Evolutionary conservation across 352 stramenopile species (phyloP).

Genomic region (Phytophthora pistaciae): DNA sequence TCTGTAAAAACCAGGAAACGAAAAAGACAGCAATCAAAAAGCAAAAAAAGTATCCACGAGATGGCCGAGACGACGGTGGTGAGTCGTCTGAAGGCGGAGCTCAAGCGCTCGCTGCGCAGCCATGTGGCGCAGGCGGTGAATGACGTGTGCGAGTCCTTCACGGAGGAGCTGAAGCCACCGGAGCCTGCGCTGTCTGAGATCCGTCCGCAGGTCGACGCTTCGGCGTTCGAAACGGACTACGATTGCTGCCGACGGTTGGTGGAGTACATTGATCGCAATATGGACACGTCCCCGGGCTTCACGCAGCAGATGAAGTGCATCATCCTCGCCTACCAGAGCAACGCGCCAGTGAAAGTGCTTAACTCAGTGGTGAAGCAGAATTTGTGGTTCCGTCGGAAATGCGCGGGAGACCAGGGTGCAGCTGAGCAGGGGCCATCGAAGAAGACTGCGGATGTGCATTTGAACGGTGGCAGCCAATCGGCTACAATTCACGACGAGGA

Average conservation of each 20-base stretch:
- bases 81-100: conserved; percentile 16
- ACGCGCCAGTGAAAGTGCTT: conserved; percentile 47
- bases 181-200: not conserved
- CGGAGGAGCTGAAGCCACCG: not conserved
- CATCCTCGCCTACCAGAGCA: conserved; percentile 66
- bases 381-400: conserved; percentile 39
- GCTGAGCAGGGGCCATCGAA: not conserved
- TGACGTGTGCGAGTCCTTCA: conserved; percentile 42
- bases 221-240: conserved; percentile 46
- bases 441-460: not conserved
- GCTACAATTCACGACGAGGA: not conserved
- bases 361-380: conserved; percentile 56
- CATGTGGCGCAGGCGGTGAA: conserved; percentile 50
- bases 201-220: not conserved
- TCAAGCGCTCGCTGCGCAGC: conserved; percentile 39
- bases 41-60: not conserved
- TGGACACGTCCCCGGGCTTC: conserved; percentile 63
- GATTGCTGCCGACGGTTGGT: conserved; percentile 59
- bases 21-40: too few relatives aligned
- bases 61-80: not conserved
- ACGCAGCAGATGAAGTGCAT: conserved; percentile 69
- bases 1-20: too few relatives aligned
- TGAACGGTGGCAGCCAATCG: not conserved
- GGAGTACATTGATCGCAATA: conserved; percentile 58
- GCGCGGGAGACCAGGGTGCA: not conserved